Percentiles rank a stretch among this genome's conserved stretches.
Conservation (phyloP, 2,329 filamentous ascomycete species). For the Alternaria burnsii region DNA sequence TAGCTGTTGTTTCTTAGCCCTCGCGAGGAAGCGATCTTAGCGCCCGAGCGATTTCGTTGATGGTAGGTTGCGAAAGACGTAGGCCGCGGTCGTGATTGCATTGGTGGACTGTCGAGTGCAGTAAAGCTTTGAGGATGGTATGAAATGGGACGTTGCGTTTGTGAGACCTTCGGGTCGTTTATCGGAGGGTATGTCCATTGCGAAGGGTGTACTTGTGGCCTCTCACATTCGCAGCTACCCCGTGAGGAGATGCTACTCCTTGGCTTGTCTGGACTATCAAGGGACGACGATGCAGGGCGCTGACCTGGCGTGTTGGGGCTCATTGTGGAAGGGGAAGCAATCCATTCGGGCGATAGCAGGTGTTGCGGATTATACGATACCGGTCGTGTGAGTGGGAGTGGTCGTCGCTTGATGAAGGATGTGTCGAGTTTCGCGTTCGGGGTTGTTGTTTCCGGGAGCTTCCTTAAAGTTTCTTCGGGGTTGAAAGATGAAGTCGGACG, state of each 20-base stretch:
- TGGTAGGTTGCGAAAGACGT: conserved; percentile 38
- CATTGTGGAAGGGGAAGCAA: conserved; percentile 29
- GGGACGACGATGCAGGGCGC: conserved; percentile 25
- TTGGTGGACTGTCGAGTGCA: conserved; percentile 27
- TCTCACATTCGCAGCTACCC: conserved; percentile 25
- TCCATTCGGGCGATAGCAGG: conserved; percentile 34
- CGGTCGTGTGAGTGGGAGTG: conserved; percentile 27
- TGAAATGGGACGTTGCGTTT: conserved; percentile 22
- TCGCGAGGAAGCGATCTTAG: conserved; percentile 42
- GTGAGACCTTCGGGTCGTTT: conserved; percentile 10
- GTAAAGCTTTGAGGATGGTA: conserved; percentile 26
- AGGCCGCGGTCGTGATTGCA: conserved; percentile 31
- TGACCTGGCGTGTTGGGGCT: conserved; percentile 25
- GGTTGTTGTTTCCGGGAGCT: conserved; percentile 20
- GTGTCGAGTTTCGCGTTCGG: conserved; percentile 21
- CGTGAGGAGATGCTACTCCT: conserved; percentile 28
- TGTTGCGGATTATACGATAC: conserved; percentile 32
- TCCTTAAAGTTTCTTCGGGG: conserved; percentile 24
- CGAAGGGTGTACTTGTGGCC: conserved; percentile 24
- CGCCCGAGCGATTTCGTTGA: conserved; percentile 34
- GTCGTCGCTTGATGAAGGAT: conserved; percentile 26
- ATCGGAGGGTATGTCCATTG: conserved; percentile 24
- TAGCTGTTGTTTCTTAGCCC: conserved; percentile 36
- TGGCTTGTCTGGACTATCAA: conserved; percentile 19
- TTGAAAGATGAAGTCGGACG: conserved; percentile 27